phyloP scores from a whole-genome alignment of 768 basidiomycete genomes.

The Tylopilus subfusipes region DNA sequence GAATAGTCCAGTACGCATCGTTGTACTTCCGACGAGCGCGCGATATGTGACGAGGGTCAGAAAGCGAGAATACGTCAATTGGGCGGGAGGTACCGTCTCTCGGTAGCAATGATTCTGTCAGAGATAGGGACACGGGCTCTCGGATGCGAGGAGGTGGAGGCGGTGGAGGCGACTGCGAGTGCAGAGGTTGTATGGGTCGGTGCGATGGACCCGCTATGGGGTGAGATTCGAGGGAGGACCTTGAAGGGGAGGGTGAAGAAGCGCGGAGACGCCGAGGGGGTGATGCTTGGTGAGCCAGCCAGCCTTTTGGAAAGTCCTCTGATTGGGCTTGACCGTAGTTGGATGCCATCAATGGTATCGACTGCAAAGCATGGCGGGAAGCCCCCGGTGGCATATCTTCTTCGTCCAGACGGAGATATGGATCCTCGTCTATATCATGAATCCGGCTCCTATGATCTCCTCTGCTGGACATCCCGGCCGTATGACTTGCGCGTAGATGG shows the following conservation, averaged over 20 bases:
- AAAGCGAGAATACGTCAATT: slow-evolving; percentile 69
- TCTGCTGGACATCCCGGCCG: slow-evolving; percentile 33
- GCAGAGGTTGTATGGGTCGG: slow-evolving; percentile 26
- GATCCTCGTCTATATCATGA: slow-evolving; percentile 57
- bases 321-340: slow-evolving; percentile 35
- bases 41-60: slow-evolving; percentile 68
- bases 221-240: slow-evolving; percentile 32
- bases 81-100: slow-evolving; percentile 64
- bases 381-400: slow-evolving; percentile 49
- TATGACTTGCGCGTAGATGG: slow-evolving; percentile 47
- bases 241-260: slow-evolving; percentile 38
- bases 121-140: slow-evolving; percentile 53
- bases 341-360: slow-evolving; percentile 36
- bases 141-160: slow-evolving; percentile 43
- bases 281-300: slow-evolving; percentile 75
- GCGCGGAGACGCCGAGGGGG: slow-evolving; percentile 48
- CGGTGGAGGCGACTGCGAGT: slow-evolving; percentile 33
- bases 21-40: slow-evolving; percentile 67
- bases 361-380: slow-evolving; percentile 35
- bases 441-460: slow-evolving; percentile 27
- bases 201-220: slow-evolving; percentile 37
- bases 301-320: slow-evolving; percentile 47
- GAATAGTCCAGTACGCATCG: slow-evolving; percentile 66
- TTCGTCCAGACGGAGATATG: slow-evolving; percentile 72
- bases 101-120: slow-evolving; percentile 79